These are phyloP conservation scores for Zoysia japonica DNA, from an alignment of 176 grass and related monocot genomes.

Conservation along the genomic window DNA sequence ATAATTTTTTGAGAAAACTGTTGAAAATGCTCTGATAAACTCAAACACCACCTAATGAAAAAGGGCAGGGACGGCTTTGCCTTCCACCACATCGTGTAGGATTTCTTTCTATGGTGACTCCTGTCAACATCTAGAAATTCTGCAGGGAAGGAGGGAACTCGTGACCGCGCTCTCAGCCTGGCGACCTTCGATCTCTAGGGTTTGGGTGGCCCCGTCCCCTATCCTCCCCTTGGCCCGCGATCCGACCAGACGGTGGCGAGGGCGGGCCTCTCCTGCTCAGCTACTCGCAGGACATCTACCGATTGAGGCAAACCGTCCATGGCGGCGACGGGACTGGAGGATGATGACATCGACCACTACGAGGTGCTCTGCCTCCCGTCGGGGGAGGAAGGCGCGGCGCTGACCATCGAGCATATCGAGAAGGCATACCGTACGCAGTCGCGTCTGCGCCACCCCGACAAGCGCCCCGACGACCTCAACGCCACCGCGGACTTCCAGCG, in stretches of 20 bases:
- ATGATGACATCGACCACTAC: conserved; percentile 72
- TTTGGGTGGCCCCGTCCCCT: too few relatives aligned
- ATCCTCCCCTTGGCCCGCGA: background rate
- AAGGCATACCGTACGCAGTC: conserved; percentile 70
- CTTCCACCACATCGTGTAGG: too few relatives aligned
- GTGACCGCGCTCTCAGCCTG: too few relatives aligned
- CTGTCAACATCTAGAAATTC: too few relatives aligned
- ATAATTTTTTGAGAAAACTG: too few relatives aligned
- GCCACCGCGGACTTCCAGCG: conserved; percentile 87
- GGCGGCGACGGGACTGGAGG: conserved; percentile 20
- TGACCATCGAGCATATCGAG: conserved; percentile 69
- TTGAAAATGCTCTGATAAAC: too few relatives aligned
- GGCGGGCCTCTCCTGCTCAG: background rate
- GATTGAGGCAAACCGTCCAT: background rate
- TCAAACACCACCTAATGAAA: too few relatives aligned
- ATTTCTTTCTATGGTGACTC: too few relatives aligned
- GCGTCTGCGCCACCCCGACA: conserved; percentile 73
- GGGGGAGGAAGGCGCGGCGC: conserved; percentile 61
- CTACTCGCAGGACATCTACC: background rate
- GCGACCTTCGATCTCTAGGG: background rate
- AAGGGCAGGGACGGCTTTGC: too few relatives aligned
- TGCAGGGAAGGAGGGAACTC: too few relatives aligned
- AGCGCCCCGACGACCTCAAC: conserved; percentile 70
- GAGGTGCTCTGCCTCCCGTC: conserved; percentile 64
- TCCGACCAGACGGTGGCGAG: background rate